Percentiles rank a stretch among this genome's conserved stretches.
phyloP scores from a whole-genome alignment of 768 basidiomycete species.

The Mycena vulgaris region DNA sequence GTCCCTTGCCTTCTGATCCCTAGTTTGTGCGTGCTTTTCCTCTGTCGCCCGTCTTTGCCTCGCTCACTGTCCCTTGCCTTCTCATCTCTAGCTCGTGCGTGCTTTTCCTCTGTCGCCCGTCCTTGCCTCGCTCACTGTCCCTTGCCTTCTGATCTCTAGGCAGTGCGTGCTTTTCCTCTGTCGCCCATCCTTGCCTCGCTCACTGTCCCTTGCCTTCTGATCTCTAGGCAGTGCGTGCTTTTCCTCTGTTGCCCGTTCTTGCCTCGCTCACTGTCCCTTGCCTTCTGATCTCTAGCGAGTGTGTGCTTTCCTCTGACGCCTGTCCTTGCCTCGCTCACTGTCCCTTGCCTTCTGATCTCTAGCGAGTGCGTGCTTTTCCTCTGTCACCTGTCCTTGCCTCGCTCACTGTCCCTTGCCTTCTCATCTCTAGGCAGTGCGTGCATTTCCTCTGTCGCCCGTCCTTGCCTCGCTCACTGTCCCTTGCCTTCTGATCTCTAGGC shows the following conservation, averaged over 20 bases:
- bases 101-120: not conserved
- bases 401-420: not conserved
- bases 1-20: not conserved
- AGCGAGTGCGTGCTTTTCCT: not conserved
- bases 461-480: not conserved
- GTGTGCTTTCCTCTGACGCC: not conserved
- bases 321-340: not conserved
- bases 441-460: not conserved
- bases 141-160: not conserved
- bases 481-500: not conserved
- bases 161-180: not conserved
- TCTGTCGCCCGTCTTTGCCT: not conserved
- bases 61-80: not conserved
- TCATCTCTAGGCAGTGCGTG: not conserved
- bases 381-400: not conserved
- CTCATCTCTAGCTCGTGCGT: slow-evolving; percentile 6
- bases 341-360: not conserved
- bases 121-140: not conserved
- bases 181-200: not conserved
- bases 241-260: not conserved
- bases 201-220: not conserved
- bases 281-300: slow-evolving; percentile 2
- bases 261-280: not conserved
- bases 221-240: not conserved
- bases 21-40: slow-evolving; percentile 1